Evolutionary conservation across 805 yeast genomes (phyloP).

Genomic region (Scheffersomyces coipomensis): DNA sequence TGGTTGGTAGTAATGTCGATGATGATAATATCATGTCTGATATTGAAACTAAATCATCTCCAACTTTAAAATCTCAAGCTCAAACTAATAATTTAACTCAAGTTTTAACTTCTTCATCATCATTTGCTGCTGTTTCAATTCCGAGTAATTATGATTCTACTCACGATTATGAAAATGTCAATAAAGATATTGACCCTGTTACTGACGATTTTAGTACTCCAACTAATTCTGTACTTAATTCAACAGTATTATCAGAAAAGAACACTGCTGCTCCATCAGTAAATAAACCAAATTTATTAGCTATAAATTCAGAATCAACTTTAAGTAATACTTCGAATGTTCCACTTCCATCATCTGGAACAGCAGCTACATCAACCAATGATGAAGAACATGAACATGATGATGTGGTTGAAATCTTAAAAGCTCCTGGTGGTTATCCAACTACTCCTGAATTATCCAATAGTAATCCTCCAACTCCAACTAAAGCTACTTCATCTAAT

Average conservation of each 20-base stretch:
- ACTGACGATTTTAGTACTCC: constrained; percentile 19
- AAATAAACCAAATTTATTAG: constrained; percentile 54
- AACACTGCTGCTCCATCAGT: neutral
- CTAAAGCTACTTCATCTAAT: constrained; percentile 4
- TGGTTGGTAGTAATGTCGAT: constrained; percentile 1
- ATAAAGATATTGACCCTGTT: constrained; percentile 2
- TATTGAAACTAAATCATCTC: constrained; percentile 6
- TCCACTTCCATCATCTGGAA: neutral
- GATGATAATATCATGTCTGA: constrained; percentile 10
- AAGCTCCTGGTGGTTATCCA: constrained; percentile 19
- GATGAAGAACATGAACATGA: constrained; percentile 1
- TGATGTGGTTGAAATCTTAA: constrained; percentile 11
- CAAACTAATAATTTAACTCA: constrained; percentile 14
- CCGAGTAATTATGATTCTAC: constrained; percentile 17
- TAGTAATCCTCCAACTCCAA: constrained; percentile 1
- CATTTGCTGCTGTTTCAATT: constrained; percentile 38
- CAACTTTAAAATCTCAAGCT: constrained; percentile 2
- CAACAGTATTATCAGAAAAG: constrained; percentile 4
- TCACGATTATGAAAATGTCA: constrained; percentile 6
- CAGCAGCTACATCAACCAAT: neutral
- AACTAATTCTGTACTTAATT: constrained; percentile 17
- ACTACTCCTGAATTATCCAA: constrained; percentile 2
- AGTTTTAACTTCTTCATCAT: constrained; percentile 28
- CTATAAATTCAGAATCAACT: constrained; percentile 35
- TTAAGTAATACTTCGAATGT: neutral